phyloP scores from a whole-genome alignment of 345 rosid species.

The Pugionium dolabratum region DNA sequence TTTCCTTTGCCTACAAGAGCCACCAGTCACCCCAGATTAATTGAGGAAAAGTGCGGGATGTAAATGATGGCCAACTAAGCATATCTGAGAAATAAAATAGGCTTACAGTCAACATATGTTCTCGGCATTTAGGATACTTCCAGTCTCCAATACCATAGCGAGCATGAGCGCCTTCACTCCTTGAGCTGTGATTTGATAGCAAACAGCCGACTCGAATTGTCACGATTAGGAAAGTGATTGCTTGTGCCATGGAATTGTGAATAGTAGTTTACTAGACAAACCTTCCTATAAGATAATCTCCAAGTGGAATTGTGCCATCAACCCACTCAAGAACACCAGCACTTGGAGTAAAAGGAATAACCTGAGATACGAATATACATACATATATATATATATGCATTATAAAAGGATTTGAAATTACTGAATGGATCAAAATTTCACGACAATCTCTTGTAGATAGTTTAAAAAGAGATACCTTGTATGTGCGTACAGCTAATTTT shows the following conservation, averaged over 20 bases:
- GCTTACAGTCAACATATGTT: constrained; percentile 75
- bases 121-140: constrained; percentile 80
- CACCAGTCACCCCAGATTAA: constrained; percentile 14
- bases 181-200: constrained; percentile 55
- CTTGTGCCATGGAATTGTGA: constrained; percentile 13
- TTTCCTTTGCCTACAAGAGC: constrained; percentile 71
- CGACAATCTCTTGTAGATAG: constrained; percentile 13
- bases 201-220: constrained; percentile 6
- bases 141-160: constrained; percentile 86
- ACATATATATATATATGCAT: constrained; percentile 1
- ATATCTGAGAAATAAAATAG: constrained; percentile 21
- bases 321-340: constrained; percentile 99
- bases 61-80: constrained; percentile 30
- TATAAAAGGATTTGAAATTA: constrained; percentile 9
- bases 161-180: constrained; percentile 91
- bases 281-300: constrained; percentile 96
- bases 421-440: constrained; percentile 21
- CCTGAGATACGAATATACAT: constrained; percentile 46
- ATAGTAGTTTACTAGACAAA: constrained; percentile 30
- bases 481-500: constrained; percentile 82
- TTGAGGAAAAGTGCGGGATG: constrained; percentile 2
- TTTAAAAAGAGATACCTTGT: constrained; percentile 61
- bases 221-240: constrained; percentile 13
- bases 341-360: constrained; percentile 95
- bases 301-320: constrained; percentile 91